Evolutionary conservation across 2,329 filamentous ascomycete species (phyloP).

Genomic region (Sporothrix luriei): DNA sequence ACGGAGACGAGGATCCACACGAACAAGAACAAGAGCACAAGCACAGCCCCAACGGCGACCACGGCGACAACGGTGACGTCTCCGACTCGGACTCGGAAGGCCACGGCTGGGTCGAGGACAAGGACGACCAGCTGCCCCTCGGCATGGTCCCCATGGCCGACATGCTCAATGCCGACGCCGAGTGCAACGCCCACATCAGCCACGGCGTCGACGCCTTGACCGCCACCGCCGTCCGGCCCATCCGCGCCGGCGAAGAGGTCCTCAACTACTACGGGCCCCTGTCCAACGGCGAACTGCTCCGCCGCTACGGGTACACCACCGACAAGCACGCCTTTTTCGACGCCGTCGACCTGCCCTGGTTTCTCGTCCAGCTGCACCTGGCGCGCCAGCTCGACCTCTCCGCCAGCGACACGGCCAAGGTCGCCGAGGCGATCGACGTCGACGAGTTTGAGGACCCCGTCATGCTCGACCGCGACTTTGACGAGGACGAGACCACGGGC

Average conservation of each 20-base stretch:
- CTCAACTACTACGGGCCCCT: constrained; percentile 89
- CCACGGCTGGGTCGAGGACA: constrained; percentile 66
- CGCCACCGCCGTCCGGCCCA: constrained; percentile 70
- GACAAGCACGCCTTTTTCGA: constrained; percentile 75
- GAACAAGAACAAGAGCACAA: constrained; percentile 58
- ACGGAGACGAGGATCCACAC: constrained; percentile 62
- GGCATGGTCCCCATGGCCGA: constrained; percentile 92
- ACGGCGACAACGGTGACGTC: constrained; percentile 41
- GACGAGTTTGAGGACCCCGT: constrained; percentile 75
- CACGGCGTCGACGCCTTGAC: constrained; percentile 61
- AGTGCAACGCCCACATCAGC: constrained; percentile 73
- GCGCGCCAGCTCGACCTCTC: constrained; percentile 33
- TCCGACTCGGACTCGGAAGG: constrained; percentile 63
- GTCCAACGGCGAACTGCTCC: constrained; percentile 77
- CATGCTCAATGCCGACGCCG: constrained; percentile 83
- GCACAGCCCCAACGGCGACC: constrained; percentile 45
- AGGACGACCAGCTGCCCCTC: constrained; percentile 62
- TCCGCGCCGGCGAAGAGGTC: constrained; percentile 72
- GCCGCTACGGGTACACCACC: constrained; percentile 87
- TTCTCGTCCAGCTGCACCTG: constrained; percentile 43
- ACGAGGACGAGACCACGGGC: constrained; percentile 56
- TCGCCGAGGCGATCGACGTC: constrained; percentile 55
- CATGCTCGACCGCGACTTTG: constrained; percentile 62
- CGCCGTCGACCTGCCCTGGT: constrained; percentile 75
- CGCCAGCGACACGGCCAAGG: constrained; percentile 46